Percentiles rank a stretch among this genome's conserved stretches.
Conservation (phyloP, 129 eudicot genomes). For the Solidago caesia region DNA sequence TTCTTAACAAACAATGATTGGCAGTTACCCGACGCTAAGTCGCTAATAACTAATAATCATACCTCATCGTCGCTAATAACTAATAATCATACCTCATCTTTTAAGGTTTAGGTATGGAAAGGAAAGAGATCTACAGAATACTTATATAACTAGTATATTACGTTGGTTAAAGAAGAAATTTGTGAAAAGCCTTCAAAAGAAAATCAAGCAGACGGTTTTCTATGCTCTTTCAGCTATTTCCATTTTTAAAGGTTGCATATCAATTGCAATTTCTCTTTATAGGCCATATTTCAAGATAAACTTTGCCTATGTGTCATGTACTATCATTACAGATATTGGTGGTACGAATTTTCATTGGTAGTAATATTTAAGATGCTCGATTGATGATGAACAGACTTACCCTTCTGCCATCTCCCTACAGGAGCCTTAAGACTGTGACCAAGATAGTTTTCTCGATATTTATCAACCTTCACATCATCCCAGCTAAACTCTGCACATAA, state of each 20-base stretch:
- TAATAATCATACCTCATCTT: no score
- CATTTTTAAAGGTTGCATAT: not conserved
- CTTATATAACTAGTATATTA: no score
- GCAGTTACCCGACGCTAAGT: no score
- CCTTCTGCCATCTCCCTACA: conserved; percentile 99
- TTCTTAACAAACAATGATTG: no score
- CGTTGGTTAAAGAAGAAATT: no score
- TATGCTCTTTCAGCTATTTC: not conserved
- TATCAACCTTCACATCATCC: conserved; percentile 98
- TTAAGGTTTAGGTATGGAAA: no score
- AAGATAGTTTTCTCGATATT: conserved; percentile 85
- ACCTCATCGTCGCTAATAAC: no score
- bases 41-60: no score
- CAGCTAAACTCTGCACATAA: conserved; percentile 77
- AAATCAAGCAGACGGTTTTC: not conserved
- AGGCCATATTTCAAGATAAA: not conserved
- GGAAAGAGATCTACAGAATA: no score
- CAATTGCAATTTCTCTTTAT: not conserved
- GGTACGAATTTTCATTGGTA: not conserved
- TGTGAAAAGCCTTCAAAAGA: not conserved
- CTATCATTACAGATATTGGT: not conserved
- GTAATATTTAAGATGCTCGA: not conserved
- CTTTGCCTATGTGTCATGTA: not conserved
- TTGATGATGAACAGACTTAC: conserved; percentile 34
- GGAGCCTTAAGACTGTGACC: conserved; percentile 99